phyloP scores from a whole-genome alignment of 2,329 filamentous ascomycete genomes.

The Orbilia javanica region DNA sequence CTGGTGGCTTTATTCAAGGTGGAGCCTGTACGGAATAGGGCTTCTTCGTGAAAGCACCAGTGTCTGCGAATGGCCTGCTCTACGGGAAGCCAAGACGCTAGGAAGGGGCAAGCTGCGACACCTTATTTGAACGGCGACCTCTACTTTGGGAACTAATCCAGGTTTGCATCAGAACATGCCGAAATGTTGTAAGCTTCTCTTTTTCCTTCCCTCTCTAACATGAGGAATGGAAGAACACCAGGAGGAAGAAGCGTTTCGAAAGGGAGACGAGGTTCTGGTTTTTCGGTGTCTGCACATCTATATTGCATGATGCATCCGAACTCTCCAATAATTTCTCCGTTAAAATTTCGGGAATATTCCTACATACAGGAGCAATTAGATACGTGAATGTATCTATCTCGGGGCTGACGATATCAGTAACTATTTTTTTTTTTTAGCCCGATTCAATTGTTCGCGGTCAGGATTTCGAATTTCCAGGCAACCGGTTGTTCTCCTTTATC shows the following conservation, averaged over 20 bases:
- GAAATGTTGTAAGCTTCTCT: conserved; percentile 22
- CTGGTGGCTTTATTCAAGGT: conserved; percentile 1
- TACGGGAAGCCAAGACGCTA: conserved; percentile 57
- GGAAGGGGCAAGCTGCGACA: conserved; percentile 45
- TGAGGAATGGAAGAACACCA: conserved; percentile 16
- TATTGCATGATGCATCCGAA: conserved; percentile 26
- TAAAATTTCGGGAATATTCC: conserved; percentile 26
- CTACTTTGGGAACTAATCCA: conserved; percentile 53
- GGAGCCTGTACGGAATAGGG: conserved; percentile 32
- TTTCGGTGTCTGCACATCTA: conserved; percentile 15
- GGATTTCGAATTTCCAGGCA: conserved; percentile 4
- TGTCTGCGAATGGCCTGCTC: conserved; percentile 32
- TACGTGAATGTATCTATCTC: not conserved
- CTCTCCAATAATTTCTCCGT: conserved; percentile 22
- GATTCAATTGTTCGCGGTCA: conserved; percentile 1
- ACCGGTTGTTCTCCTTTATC: not conserved
- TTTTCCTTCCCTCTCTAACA: not conserved
- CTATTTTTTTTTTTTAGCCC: not conserved
- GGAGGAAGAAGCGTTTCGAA: not conserved
- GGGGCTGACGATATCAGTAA: conserved; percentile 1
- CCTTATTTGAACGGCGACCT: conserved; percentile 59
- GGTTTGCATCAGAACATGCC: conserved; percentile 46
- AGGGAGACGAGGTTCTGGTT: conserved; percentile 13
- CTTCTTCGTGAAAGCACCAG: conserved; percentile 33
- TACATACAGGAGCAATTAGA: not conserved